Conservation (phyloP, 768 basidiomycete genomes). For the Pisolithus marmoratus region DNA sequence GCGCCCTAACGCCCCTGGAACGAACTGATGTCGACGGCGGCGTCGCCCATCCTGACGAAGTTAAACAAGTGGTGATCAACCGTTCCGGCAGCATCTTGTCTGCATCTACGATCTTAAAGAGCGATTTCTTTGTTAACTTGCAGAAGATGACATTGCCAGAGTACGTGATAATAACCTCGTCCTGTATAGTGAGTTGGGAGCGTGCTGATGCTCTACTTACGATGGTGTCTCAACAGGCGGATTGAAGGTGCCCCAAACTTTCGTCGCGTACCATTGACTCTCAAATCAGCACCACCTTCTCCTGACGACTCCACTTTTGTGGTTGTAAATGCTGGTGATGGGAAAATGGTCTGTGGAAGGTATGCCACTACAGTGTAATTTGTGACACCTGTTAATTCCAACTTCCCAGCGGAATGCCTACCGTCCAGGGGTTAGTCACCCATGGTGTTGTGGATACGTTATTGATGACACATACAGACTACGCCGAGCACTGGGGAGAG, state of each 20-base stretch:
- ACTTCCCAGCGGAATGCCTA: slow-evolving; percentile 84
- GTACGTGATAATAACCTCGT: slow-evolving; percentile 37
- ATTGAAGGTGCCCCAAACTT: slow-evolving; percentile 96
- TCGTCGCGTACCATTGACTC: slow-evolving; percentile 67
- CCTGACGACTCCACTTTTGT: slow-evolving; percentile 33
- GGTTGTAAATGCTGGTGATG: slow-evolving; percentile 32
- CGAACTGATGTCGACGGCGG: slow-evolving; percentile 61
- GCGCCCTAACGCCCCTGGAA: slow-evolving; percentile 78
- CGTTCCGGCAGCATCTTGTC: slow-evolving; percentile 84
- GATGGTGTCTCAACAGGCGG: slow-evolving; percentile 39
- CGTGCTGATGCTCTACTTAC: not conserved
- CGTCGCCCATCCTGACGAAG: slow-evolving; percentile 86
- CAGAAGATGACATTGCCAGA: slow-evolving; percentile 97
- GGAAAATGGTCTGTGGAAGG: slow-evolving; percentile 77
- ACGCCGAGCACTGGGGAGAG: slow-evolving; percentile 68
- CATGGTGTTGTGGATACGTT: not conserved
- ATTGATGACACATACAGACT: slow-evolving; percentile 34
- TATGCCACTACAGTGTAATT: slow-evolving; percentile 20
- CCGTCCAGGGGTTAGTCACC: slow-evolving; percentile 57
- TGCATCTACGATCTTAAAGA: slow-evolving; percentile 90
- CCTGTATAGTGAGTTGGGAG: too few species aligned
- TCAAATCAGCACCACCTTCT: slow-evolving; percentile 27
- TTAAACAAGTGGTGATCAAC: slow-evolving; percentile 76
- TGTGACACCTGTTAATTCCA: slow-evolving; percentile 18
- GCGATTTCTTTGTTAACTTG: slow-evolving; percentile 87